Evolutionary conservation across 2,329 filamentous ascomycete species (phyloP), one percentile per base, ranked within the genome.

Genomic region (Alternaria arborescens): DNA sequence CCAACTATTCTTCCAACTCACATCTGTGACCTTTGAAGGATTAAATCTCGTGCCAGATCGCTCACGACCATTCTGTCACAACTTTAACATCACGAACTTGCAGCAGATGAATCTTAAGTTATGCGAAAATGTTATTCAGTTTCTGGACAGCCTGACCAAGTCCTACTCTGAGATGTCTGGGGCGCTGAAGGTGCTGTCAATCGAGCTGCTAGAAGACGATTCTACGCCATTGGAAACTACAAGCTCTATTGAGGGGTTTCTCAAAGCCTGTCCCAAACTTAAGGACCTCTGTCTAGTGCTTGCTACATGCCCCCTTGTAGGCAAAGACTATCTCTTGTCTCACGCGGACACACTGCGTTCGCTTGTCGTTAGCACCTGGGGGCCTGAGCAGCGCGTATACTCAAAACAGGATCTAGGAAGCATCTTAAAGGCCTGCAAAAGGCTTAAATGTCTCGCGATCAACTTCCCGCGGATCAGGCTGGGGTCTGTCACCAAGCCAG

Each of bases 141-240:
- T 46, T 5, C 8, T 46, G 16, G 43, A 46, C 1, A 46, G 26
- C 28, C 24, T 46, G 16, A n/a, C 43, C 26, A 5, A 20, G n/a
- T 46, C 43, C 0, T 46, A 46, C 43, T 18, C 20, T 30, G 43
- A 30, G n/a, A 30, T 11, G 11, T 20, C 43, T 10, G 43, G 43
- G 10, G 28, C 18, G 12, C 28, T 46, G 28, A 30, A 28, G 14
- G 16, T 18, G 43, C 18, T 46, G 26, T 30, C 16, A n/a, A 46
- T 30, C 16, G 0, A 1, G 2, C 14, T 28, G 16, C 2, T 1
- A 20, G 0, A 20, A 26, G 24, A 18, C 0, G 16, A 18, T 7
- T 3, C 14, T 38, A 1, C 3, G 1, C 26, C 26, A 28, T 10
- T 30, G 24, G 0, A 46, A 26, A 46, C 43, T 6, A 14, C n/a